Evolutionary conservation across 306 rosid species (phyloP), one percentile per base, ranked within the genome.

Genomic region (Chamaecrista fasciculata): DNA sequence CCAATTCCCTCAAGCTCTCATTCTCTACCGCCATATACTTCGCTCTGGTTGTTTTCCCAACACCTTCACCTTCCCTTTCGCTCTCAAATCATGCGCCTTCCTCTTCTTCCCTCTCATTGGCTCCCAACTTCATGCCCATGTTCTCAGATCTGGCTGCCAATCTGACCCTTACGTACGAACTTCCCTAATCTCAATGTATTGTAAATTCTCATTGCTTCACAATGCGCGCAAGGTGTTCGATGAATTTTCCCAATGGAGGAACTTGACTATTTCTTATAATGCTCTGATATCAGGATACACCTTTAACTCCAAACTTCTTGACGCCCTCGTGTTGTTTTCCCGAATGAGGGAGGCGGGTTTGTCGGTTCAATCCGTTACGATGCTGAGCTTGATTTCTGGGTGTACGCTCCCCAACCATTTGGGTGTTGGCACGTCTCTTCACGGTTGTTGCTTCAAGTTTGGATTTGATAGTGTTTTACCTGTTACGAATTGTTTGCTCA

Each of bases 51-150:
- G 71, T 70, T 66, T 76, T 28, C 97, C 97, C 62, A 76, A 86
- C 78, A 76, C 87, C 48, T 93, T 88, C 83, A 86, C 96, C 3
- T 93, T 90, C 73, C 97, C 98, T 2, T 85, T 88, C 49, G 86
- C 79, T 49, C 87, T 93, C 92, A 93, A 93, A 64, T 90, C 94
- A 7, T 90, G 92, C 56, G 96, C 96, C 34, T 67, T 83, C 20
- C 90, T 90, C 58, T 77, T 86, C 2, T 84, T 85, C 28, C 86
- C 92, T 46, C 40, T 81, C 15, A 71, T 81, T 14, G 98, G 87
- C 0, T 71, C 80, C 3, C 88, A 80, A 11, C 71, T 93, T 79
- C 98, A 93, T 34, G 74, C 82, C 63, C 97, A 93, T 23, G 83
- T 88, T 10, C n/a, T 88, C 77, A 84, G 80, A 82, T 71, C 89